These are phyloP conservation scores for Melampsora larici-populina DNA, from an alignment of 1,284 basidiomycete species.

Conservation along the genomic window DNA sequence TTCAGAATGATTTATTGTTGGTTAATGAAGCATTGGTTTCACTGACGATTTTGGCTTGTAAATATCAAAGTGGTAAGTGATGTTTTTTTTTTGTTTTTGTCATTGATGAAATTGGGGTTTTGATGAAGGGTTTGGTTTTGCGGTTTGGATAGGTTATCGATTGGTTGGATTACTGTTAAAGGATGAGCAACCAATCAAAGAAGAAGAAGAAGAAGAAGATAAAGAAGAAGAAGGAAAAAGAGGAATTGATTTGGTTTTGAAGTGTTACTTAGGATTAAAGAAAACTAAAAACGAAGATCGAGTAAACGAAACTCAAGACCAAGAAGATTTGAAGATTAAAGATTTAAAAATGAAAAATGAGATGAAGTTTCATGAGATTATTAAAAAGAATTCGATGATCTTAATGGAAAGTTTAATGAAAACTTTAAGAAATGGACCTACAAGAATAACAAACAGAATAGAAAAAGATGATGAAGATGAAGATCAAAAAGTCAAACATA, in stretches of 20 bases:
- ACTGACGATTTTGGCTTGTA: conserved; percentile 17
- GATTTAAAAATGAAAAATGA: background rate
- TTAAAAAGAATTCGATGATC: no score
- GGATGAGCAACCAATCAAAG: background rate
- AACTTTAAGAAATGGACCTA: background rate
- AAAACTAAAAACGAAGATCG: background rate
- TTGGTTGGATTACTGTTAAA: background rate
- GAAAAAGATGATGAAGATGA: background rate
- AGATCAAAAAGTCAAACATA: background rate
- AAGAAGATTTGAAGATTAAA: background rate
- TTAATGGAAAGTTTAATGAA: no score
- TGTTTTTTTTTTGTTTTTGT: background rate
- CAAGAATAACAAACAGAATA: background rate
- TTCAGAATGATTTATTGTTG: conserved; percentile 14
- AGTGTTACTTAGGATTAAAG: background rate
- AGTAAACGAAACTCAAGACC: background rate
- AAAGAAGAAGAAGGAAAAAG: background rate
- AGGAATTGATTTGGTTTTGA: background rate
- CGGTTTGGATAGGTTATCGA: background rate
- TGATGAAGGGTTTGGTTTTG: background rate
- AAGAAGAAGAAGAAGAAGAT: background rate
- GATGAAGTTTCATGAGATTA: no score
- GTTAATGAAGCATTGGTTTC: conserved; percentile 42
- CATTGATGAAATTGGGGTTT: background rate
- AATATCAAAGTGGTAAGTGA: conserved; percentile 1